phyloP scores from a whole-genome alignment of 768 basidiomycete genomes.

The Rubroboletus pulcherrimus region DNA sequence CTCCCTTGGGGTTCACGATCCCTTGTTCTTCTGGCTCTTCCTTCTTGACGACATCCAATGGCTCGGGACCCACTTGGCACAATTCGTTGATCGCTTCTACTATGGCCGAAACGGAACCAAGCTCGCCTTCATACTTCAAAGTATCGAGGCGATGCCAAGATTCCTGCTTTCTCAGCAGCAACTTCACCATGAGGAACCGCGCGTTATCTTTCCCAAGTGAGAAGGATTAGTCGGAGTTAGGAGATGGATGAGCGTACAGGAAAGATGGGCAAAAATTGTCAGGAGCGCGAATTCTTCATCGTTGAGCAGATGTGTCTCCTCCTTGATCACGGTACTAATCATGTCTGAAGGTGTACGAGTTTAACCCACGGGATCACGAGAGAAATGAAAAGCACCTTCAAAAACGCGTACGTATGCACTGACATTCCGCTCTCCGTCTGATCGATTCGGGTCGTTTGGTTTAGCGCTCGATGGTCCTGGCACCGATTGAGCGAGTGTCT shows the following conservation, averaged over 20 bases:
- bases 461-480: constrained; percentile 12
- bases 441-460: neutral
- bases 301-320: constrained; percentile 52
- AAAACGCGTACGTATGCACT: constrained; percentile 29
- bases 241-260: constrained; percentile 40
- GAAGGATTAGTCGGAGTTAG: neutral
- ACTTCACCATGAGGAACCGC: constrained; percentile 58
- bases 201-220: constrained; percentile 42
- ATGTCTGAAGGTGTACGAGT: constrained; percentile 43
- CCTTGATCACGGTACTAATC: constrained; percentile 46
- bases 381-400: constrained; percentile 22
- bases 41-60: constrained; percentile 7
- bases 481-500: constrained; percentile 6
- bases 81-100: constrained; percentile 43
- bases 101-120: constrained; percentile 39
- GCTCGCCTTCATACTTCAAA: constrained; percentile 41
- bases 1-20: constrained; percentile 35
- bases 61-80: constrained; percentile 24
- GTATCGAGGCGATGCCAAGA: constrained; percentile 49
- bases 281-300: constrained; percentile 45
- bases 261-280: constrained; percentile 38
- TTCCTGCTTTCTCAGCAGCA: constrained; percentile 56
- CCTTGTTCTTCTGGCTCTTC: constrained; percentile 26
- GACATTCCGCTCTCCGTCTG: constrained; percentile 8
- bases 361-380: neutral